Conservation (phyloP, 2,329 filamentous ascomycete species). For the Neoarthrinium moseri region DNA sequence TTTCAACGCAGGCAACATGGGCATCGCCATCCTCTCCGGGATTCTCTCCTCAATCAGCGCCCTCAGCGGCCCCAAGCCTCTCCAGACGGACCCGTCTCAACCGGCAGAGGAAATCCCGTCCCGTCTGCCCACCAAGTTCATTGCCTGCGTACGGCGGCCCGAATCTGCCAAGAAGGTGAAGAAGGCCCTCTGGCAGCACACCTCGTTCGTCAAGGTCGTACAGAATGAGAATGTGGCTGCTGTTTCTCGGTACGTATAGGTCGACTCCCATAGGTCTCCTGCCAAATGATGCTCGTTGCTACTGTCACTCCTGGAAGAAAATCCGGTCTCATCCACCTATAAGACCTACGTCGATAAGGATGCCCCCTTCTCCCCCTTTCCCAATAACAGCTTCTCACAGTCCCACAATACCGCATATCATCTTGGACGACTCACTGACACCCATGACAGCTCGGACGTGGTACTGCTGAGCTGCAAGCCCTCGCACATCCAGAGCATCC, state of each 20-base stretch:
- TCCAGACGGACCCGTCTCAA: constrained; percentile 37
- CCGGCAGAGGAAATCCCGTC: constrained; percentile 48
- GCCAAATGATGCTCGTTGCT: too few relatives aligned
- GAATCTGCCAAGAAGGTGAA: constrained; percentile 69
- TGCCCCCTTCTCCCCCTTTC: too few relatives aligned
- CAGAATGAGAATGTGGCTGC: constrained; percentile 71
- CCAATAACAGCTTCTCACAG: too few relatives aligned
- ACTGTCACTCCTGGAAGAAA: too few relatives aligned
- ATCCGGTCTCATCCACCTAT: too few relatives aligned
- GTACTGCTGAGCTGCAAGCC: constrained; percentile 81
- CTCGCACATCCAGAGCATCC: constrained; percentile 67
- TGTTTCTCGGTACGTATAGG: constrained; percentile 37
- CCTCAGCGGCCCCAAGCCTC: constrained; percentile 45
- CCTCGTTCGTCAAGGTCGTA: constrained; percentile 61
- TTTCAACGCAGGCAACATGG: constrained; percentile 67
- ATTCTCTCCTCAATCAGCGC: constrained; percentile 69
- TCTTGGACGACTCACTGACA: too few relatives aligned
- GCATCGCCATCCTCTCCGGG: constrained; percentile 78
- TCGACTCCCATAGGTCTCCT: too few relatives aligned
- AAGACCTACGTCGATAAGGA: too few relatives aligned
- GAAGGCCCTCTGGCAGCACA: constrained; percentile 62
- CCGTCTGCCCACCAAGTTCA: constrained; percentile 70
- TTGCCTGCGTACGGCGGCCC: constrained; percentile 75
- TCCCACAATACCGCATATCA: too few relatives aligned
- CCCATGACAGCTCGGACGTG: constrained; percentile 69